phyloP scores from a whole-genome alignment of 2,329 filamentous ascomycete species.

The Colletotrichum chrysophilum region DNA sequence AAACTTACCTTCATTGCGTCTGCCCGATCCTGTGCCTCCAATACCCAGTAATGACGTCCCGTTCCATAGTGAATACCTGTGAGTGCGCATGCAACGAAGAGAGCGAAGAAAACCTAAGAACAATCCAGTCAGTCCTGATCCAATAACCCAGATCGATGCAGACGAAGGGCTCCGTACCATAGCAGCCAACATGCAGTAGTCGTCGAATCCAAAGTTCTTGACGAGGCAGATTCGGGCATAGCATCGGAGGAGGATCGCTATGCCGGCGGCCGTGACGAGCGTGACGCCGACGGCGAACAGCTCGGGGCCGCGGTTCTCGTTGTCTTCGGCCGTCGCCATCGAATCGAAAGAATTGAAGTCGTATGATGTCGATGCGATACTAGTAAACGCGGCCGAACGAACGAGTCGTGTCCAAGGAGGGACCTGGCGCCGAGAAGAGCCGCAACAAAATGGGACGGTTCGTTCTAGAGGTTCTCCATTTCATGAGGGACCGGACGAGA shows the following conservation, averaged over 20 bases:
- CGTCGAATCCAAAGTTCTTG: conserved; percentile 43
- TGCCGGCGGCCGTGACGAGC: conserved; percentile 29
- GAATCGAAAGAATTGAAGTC: neutral
- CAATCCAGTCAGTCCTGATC: neutral
- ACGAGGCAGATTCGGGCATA: conserved; percentile 39
- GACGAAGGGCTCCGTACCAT: conserved; percentile 27
- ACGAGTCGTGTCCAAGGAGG: neutral
- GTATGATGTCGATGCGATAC: neutral
- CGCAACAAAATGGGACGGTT: conserved; percentile 5
- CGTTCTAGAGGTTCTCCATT: conserved; percentile 1
- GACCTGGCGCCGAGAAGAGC: neutral
- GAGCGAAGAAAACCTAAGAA: conserved; percentile 36
- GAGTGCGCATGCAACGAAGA: conserved; percentile 38
- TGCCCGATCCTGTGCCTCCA: conserved; percentile 29
- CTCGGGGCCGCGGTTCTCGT: conserved; percentile 36
- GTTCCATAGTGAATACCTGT: conserved; percentile 46
- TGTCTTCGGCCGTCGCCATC: conserved; percentile 3
- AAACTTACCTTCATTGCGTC: conserved; percentile 39
- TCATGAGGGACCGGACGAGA: neutral
- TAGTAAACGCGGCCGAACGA: neutral
- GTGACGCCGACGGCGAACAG: conserved; percentile 36
- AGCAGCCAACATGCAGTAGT: conserved; percentile 42
- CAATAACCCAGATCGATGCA: neutral
- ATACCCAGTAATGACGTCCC: conserved; percentile 39
- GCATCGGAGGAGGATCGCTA: conserved; percentile 34